A percentile compares a stretch with the other conserved stretches of the same genome.
Conservation (phyloP, 495 filamentous ascomycete genomes). For the Annulohypoxylon nitens region DNA sequence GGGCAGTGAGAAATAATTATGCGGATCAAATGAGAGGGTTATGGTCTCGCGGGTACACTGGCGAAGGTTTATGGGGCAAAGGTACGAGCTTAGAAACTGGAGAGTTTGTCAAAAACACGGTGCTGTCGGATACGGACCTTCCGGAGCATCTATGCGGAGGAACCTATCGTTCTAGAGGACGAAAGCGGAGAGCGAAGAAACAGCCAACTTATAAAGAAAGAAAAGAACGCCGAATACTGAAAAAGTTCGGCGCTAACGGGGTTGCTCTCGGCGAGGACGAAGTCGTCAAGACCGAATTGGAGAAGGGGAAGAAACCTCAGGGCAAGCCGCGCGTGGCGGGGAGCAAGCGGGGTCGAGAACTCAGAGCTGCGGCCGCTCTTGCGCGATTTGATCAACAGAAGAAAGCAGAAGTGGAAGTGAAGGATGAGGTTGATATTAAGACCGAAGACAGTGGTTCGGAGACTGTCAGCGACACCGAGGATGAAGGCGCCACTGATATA, state of each 20-base stretch:
- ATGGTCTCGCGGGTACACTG: constrained; percentile 75
- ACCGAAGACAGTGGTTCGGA: constrained; percentile 52
- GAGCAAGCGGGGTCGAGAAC: constrained; percentile 76
- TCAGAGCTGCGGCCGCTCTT: constrained; percentile 80
- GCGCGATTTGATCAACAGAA: constrained; percentile 74
- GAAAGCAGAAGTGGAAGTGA: constrained; percentile 58
- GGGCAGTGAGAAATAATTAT: constrained; percentile 76
- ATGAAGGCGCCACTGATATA: constrained; percentile 64
- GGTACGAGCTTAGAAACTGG: constrained; percentile 72
- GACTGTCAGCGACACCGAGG: constrained; percentile 57
- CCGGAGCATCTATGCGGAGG: constrained; percentile 78
- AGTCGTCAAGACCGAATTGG: constrained; percentile 70
- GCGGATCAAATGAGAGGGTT: constrained; percentile 72
- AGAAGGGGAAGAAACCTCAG: constrained; percentile 69
- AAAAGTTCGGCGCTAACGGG: constrained; percentile 80
- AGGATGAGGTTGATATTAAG: constrained; percentile 54
- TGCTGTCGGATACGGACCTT: constrained; percentile 64
- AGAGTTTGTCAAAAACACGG: constrained; percentile 64
- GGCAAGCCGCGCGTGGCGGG: constrained; percentile 78
- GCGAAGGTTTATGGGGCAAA: constrained; percentile 82
- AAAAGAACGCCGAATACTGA: constrained; percentile 73
- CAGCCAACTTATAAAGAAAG: constrained; percentile 72
- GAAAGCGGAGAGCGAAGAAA: constrained; percentile 65
- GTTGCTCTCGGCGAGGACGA: constrained; percentile 75
- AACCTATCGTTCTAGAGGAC: constrained; percentile 68